Evolutionary conservation across 148 eudicot species (phyloP).

Genomic region (Silene conica): DNA sequence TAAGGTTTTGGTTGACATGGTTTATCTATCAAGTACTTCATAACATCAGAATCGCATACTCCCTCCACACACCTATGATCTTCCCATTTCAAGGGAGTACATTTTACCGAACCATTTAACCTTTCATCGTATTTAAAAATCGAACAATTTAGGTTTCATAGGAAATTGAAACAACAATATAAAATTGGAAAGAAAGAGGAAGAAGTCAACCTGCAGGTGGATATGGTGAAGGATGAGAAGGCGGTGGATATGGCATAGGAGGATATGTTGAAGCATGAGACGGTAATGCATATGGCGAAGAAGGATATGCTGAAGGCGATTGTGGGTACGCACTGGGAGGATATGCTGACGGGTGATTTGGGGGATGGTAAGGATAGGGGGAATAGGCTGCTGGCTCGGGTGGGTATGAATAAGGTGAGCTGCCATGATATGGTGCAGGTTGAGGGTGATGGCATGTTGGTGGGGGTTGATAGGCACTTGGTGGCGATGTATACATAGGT

Average conservation of each 20-base stretch:
- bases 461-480: slow-evolving; percentile 27
- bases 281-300: slow-evolving; percentile 31
- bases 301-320: slow-evolving; percentile 38
- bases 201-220: slow-evolving; percentile 22
- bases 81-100: no score
- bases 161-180: neutral
- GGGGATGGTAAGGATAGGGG: slow-evolving; percentile 38
- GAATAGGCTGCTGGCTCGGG: slow-evolving; percentile 39
- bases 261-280: slow-evolving; percentile 21
- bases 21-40: no score
- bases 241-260: slow-evolving; percentile 28
- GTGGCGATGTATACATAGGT: slow-evolving; percentile 36
- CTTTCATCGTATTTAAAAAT: neutral
- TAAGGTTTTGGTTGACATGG: no score
- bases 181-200: neutral
- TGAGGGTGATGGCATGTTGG: slow-evolving; percentile 24
- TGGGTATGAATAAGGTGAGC: slow-evolving; percentile 41
- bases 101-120: neutral
- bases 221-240: slow-evolving; percentile 27
- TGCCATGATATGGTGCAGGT: slow-evolving; percentile 27
- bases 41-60: no score
- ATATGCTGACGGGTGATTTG: slow-evolving; percentile 33
- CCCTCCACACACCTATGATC: no score
- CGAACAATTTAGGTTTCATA: neutral
- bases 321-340: slow-evolving; percentile 41